phyloP scores from a whole-genome alignment of 2,329 filamentous ascomycete species.

The Aspergillus phoenicis region DNA sequence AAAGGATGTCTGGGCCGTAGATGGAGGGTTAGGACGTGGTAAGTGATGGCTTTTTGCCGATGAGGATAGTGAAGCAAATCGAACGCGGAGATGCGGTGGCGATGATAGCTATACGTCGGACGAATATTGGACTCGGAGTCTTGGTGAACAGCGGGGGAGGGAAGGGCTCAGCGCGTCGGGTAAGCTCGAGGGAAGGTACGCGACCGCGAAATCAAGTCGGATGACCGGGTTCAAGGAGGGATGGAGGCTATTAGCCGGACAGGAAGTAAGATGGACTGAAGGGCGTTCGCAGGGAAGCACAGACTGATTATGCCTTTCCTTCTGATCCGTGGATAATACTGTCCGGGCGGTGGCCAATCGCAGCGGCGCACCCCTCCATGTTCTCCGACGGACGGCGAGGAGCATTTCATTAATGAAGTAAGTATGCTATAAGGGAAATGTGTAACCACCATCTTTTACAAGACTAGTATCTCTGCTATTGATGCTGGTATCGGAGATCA shows the following conservation, averaged over 20 bases:
- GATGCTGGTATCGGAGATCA: no score
- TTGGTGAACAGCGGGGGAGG: constrained; percentile 5
- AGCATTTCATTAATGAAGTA: background rate
- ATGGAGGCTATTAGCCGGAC: constrained; percentile 3
- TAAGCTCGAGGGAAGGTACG: constrained; percentile 11
- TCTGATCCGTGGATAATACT: constrained; percentile 25
- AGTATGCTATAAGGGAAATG: background rate
- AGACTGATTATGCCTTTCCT: constrained; percentile 3
- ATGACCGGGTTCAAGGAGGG: constrained; percentile 3
- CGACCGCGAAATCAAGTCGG: constrained; percentile 14
- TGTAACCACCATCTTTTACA: background rate
- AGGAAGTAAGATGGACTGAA: background rate
- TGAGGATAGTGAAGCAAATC: background rate
- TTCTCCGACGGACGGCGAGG: constrained; percentile 36
- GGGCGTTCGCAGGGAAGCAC: background rate
- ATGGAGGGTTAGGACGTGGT: background rate
- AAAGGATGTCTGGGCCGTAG: background rate
- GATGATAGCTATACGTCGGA: constrained; percentile 21
- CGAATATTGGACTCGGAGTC: constrained; percentile 16
- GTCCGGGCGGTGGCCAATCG: constrained; percentile 37
- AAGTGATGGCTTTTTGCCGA: background rate
- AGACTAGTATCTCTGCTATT: no score
- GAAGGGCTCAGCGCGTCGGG: constrained; percentile 4
- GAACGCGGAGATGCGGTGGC: constrained; percentile 22
- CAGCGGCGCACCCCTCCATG: constrained; percentile 40